Conservation (phyloP, 768 basidiomycete genomes). For the Obba rivulosa region DNA sequence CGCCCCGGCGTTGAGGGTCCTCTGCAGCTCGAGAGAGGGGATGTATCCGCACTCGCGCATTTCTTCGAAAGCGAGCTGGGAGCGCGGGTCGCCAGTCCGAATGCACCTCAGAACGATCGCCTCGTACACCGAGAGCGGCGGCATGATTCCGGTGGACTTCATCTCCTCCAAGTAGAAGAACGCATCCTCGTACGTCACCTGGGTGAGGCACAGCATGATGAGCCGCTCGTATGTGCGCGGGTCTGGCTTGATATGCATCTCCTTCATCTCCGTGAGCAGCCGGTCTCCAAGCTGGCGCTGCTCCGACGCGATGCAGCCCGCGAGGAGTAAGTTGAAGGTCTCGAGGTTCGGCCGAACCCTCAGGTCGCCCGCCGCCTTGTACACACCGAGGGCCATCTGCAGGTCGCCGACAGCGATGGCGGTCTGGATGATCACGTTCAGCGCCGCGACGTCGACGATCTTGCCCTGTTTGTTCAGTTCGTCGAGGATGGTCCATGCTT, state of each 20-base stretch:
- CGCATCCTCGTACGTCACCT: conserved; percentile 75
- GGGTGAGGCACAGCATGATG: conserved; percentile 65
- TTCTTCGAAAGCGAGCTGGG: conserved; percentile 62
- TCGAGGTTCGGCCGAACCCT: conserved; percentile 50
- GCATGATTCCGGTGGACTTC: conserved; percentile 59
- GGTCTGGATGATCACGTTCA: conserved; percentile 66
- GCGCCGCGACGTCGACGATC: conserved; percentile 47
- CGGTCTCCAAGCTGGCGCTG: conserved; percentile 67
- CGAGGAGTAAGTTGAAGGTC: conserved; percentile 66
- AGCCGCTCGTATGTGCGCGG: conserved; percentile 59
- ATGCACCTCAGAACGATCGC: conserved; percentile 56
- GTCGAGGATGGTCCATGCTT: conserved; percentile 59
- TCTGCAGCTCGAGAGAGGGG: too few relatives aligned
- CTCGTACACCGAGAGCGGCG: conserved; percentile 51
- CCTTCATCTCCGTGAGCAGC: conserved; percentile 62
- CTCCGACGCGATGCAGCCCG: conserved; percentile 51
- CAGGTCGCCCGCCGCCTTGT: conserved; percentile 56
- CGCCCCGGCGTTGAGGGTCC: too few relatives aligned
- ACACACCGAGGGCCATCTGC: conserved; percentile 73
- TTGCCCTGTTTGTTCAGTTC: conserved; percentile 49
- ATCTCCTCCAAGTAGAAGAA: conserved; percentile 89
- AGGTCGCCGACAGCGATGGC: conserved; percentile 58
- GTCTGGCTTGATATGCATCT: conserved; percentile 49
- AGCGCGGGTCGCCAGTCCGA: conserved; percentile 51
- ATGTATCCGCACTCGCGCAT: conserved; percentile 57